Evolutionary conservation across 2,329 filamentous ascomycete genomes (phyloP).

Genomic region (Ophiostoma sp.): DNA sequence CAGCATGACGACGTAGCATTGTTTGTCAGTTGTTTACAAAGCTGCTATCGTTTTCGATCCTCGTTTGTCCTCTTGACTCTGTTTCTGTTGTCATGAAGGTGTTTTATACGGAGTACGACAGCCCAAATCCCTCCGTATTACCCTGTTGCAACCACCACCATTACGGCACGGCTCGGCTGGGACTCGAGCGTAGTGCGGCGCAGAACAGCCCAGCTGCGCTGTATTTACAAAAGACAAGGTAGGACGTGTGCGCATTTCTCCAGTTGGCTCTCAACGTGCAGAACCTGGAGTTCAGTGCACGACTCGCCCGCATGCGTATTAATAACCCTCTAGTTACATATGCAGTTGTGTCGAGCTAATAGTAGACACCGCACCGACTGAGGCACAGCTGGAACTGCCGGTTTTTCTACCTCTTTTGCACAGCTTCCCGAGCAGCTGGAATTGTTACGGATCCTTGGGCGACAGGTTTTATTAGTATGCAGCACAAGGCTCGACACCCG

Average conservation of each 20-base stretch:
- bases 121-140: slow-evolving; percentile 1
- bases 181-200: background rate
- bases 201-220: background rate
- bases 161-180: slow-evolving; percentile 1
- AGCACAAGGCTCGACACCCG: background rate
- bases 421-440: background rate
- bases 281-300: background rate
- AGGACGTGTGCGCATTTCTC: too few relatives aligned
- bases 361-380: background rate
- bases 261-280: too few relatives aligned
- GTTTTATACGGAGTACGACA: background rate
- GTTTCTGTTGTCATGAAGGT: background rate
- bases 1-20: background rate
- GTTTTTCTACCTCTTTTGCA: background rate
- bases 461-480: background rate
- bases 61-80: background rate
- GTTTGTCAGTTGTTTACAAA: background rate
- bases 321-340: background rate
- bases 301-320: background rate
- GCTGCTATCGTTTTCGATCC: background rate
- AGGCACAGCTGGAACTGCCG: background rate
- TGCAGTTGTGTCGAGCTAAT: too few relatives aligned
- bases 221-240: too few relatives aligned
- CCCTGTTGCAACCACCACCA: slow-evolving; percentile 5
- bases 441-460: background rate